A percentile compares a stretch with the other conserved stretches of the same genome.
phyloP scores from a whole-genome alignment of 495 filamentous ascomycete species.

The Neohortaea acidophila region DNA sequence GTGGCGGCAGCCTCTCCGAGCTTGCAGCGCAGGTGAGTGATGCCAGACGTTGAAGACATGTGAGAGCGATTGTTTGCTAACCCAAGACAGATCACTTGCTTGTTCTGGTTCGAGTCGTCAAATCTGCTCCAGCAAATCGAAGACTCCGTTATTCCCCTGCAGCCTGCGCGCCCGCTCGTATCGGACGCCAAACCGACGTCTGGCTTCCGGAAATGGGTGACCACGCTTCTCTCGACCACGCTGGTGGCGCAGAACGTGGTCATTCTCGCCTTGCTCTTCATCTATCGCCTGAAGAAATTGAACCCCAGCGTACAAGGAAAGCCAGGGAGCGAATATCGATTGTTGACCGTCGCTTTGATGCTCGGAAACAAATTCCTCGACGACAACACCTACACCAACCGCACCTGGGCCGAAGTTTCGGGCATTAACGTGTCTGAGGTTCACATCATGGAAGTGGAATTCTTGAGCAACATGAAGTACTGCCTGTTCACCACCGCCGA shows the following conservation, averaged over 20 bases:
- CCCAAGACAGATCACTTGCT: slow-evolving; percentile 59
- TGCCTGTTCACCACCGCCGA: slow-evolving; percentile 66
- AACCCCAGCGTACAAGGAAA: slow-evolving; percentile 80
- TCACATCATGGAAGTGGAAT: slow-evolving; percentile 99
- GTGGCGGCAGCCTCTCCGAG: slow-evolving; percentile 19
- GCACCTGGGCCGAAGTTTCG: slow-evolving; percentile 98
- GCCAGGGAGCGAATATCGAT: slow-evolving; percentile 84
- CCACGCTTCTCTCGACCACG: slow-evolving; percentile 77
- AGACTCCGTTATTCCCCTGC: slow-evolving; percentile 36
- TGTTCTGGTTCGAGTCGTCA: slow-evolving; percentile 97
- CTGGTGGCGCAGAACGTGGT: slow-evolving; percentile 97
- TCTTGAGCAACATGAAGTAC: slow-evolving; percentile 96
- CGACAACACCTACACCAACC: slow-evolving; percentile 99
- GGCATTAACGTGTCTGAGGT: slow-evolving; percentile 89
- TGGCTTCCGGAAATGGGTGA: slow-evolving; percentile 88
- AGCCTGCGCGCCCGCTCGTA: slow-evolving; percentile 40
- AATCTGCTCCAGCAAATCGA: slow-evolving; percentile 59
- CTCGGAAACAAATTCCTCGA: slow-evolving; percentile 98
- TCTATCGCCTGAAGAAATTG: slow-evolving; percentile 79
- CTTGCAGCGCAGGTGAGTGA: slow-evolving; percentile 19
- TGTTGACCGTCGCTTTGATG: slow-evolving; percentile 95
- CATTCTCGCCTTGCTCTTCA: slow-evolving; percentile 75
- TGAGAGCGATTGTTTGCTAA: background rate
- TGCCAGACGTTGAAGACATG: background rate
- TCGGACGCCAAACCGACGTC: slow-evolving; percentile 58